Evolutionary conservation across 2,329 filamentous ascomycete genomes (phyloP), one percentile per base, ranked within the genome.

Genomic region (Hymenoscyphus infarciens): DNA sequence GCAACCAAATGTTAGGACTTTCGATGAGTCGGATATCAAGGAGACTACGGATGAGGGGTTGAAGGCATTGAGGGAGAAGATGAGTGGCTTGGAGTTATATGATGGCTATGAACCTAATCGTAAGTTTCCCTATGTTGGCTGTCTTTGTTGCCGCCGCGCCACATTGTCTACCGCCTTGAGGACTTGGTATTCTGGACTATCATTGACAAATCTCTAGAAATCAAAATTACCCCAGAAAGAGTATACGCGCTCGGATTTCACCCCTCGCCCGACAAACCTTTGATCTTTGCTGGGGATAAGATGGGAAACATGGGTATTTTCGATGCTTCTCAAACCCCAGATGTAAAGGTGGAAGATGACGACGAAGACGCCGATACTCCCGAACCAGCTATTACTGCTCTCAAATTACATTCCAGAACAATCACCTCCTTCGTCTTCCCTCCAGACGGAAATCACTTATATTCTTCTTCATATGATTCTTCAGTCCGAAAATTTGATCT

Each of bases 221-320:
- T 97, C 71, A 98, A 97, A 74, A 88, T 97, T 57, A 94, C 90
- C 0, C 93, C 92, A 0, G 92, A 97, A 69, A 81, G 94, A 60
- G 84, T 96, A 15, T 99, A 98, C 72, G 83, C 90, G 0, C 86
- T 98, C 70, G 87, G 88, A 0, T 94, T 99, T 69, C 95, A 99
- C 71, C 95, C 95, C 0, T 93, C 87, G 0, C 81, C 87, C 63
- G 87, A 93, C 2, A 98, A 98, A 71, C 87, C 93, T 0, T 80
- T 99, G 2, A 83, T 98, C 1, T 96, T 99, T 73, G 94, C 94
- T 0, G 94, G 94, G 11, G 95, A 99, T 72, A 99, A 99, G 74
- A 83, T 96, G 67, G 94, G 95, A 1, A 90, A 92, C 27, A 81
- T 98, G 63, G 95, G 95, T 0, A 85, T 99, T 0, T 94, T 97